These are phyloP conservation scores for Ophiorrhiza pumila DNA, from an alignment of 257 asterid species.

Conservation along the genomic window DNA sequence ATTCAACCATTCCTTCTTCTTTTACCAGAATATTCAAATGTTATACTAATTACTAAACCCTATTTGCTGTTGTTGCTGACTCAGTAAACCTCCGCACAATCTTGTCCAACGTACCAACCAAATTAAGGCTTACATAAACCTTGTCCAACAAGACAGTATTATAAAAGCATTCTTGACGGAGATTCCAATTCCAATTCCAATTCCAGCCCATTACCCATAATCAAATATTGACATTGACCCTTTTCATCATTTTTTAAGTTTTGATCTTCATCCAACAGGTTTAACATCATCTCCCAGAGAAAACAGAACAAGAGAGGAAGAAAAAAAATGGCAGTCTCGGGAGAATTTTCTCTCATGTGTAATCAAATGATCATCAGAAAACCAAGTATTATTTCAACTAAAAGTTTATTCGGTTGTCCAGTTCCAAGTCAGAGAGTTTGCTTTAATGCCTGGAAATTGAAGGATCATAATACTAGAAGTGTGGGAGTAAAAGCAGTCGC, in stretches of 20 bases:
- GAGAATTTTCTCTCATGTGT: constrained; percentile 42
- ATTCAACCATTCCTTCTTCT: constrained; percentile 9
- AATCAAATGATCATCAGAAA: constrained; percentile 30
- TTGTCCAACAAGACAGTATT: neutral
- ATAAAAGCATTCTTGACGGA: constrained; percentile 35
- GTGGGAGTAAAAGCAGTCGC: constrained; percentile 39
- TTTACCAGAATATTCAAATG: constrained; percentile 4
- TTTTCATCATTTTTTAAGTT: neutral
- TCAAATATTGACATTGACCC: neutral
- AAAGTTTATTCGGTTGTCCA: constrained; percentile 32
- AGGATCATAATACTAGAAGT: constrained; percentile 12
- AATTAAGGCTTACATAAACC: too few relatives aligned
- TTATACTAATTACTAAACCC: neutral
- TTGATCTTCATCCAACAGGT: constrained; percentile 8
- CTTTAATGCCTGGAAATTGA: constrained; percentile 26
- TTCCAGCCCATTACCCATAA: too few relatives aligned
- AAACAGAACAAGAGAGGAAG: neutral
- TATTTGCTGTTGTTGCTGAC: constrained; percentile 1
- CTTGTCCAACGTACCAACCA: neutral
- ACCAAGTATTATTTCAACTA: constrained; percentile 27
- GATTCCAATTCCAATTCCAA: too few relatives aligned
- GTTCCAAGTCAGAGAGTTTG: constrained; percentile 25
- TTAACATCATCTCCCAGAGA: neutral
- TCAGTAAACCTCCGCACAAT: neutral
- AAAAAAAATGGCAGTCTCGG: constrained; percentile 48